Evolutionary conservation across 257 asterid genomes (phyloP).

Genomic region (Penstemon newberryi): DNA sequence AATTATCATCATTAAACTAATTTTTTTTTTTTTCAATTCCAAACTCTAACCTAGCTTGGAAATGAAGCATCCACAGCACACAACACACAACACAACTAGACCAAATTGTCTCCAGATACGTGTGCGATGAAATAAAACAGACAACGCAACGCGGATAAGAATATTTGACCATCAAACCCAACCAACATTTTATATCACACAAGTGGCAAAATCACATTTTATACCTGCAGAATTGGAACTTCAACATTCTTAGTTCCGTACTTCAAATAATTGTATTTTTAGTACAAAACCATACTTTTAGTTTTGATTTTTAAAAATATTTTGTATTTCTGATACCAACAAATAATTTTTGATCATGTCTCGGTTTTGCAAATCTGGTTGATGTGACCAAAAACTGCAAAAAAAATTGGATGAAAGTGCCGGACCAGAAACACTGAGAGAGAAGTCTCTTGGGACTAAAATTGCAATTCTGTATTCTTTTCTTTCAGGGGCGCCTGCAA

Average conservation of each 20-base stretch:
- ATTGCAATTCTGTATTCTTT: not conserved
- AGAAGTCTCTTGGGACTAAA: not conserved
- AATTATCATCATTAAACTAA: not conserved
- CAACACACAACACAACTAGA: conserved; percentile 1
- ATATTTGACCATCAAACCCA: conserved; percentile 36
- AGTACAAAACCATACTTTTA: too few species aligned
- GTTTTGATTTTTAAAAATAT: too few species aligned
- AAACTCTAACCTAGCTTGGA: not conserved
- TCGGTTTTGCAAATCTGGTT: too few species aligned
- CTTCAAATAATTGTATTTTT: too few species aligned
- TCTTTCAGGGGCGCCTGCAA: conserved; percentile 12
- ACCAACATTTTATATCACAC: not conserved
- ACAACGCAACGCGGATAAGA: conserved; percentile 31
- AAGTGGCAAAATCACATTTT: not conserved
- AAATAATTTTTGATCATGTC: too few species aligned
- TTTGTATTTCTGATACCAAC: too few species aligned
- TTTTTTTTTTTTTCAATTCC: not conserved
- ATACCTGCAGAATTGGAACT: too few species aligned
- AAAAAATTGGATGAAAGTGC: not conserved
- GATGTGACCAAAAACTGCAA: not conserved
- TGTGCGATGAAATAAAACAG: conserved; percentile 21
- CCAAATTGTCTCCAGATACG: conserved; percentile 23
- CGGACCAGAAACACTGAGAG: not conserved
- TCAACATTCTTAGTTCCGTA: too few species aligned
- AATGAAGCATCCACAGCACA: conserved; percentile 5